phyloP scores from a whole-genome alignment of 371 early-diverging fungal genomes.

The Mucor ambiguus region DNA sequence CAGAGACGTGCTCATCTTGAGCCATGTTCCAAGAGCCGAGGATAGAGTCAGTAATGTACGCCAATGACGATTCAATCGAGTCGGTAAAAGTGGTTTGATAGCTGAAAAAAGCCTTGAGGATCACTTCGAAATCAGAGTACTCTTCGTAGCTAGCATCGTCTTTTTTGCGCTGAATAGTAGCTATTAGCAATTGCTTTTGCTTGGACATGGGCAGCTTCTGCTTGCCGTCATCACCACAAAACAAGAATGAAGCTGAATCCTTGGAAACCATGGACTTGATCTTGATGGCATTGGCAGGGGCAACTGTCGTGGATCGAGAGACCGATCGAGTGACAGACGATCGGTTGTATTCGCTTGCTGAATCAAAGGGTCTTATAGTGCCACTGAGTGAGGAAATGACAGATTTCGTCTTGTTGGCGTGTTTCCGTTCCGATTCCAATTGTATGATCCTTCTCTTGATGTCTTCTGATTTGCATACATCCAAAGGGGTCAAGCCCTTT shows the following conservation, averaged over 20 bases:
- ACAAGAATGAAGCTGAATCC: conserved; percentile 6
- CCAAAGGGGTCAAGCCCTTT: conserved; percentile 55
- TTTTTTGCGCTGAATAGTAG: not conserved
- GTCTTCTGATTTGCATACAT: conserved; percentile 48
- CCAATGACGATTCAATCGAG: conserved; percentile 54
- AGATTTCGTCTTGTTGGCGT: conserved; percentile 22
- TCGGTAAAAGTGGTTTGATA: conserved; percentile 61
- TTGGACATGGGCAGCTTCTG: not conserved
- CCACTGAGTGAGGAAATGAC: conserved; percentile 28
- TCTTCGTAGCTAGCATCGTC: conserved; percentile 30
- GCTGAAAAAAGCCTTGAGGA: conserved; percentile 54
- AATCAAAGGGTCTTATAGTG: conserved; percentile 45
- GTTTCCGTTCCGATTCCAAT: conserved; percentile 38
- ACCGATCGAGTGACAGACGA: conserved; percentile 21
- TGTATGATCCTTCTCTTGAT: conserved; percentile 13
- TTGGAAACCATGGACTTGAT: not conserved
- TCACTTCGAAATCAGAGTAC: conserved; percentile 55
- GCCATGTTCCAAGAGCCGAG: conserved; percentile 17
- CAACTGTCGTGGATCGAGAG: conserved; percentile 12
- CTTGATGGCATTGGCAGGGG: conserved; percentile 15
- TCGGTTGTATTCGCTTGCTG: conserved; percentile 41
- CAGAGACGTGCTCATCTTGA: not conserved
- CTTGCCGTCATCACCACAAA: not conserved
- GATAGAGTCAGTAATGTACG: conserved; percentile 57
- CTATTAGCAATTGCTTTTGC: conserved; percentile 13